phyloP scores from a whole-genome alignment of 495 filamentous ascomycete genomes.

The Tuber borchii region DNA sequence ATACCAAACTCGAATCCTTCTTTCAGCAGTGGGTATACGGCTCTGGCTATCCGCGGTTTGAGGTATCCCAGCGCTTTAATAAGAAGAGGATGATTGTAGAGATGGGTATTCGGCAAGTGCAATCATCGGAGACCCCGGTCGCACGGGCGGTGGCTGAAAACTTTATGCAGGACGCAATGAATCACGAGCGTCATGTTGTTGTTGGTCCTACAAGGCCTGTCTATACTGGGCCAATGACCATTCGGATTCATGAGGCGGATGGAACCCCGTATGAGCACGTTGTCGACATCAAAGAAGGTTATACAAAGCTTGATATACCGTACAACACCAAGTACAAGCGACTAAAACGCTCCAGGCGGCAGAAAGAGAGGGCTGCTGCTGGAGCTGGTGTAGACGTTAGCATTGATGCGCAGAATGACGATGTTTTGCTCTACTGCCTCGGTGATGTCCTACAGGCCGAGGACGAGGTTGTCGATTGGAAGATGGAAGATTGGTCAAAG shows the following conservation, averaged over 20 bases:
- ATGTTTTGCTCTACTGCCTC: slow-evolving; percentile 81
- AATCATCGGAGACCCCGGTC: slow-evolving; percentile 50
- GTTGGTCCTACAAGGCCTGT: slow-evolving; percentile 63
- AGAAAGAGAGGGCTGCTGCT: slow-evolving; percentile 69
- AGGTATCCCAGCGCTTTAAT: slow-evolving; percentile 82
- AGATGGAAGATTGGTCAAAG: slow-evolving; percentile 74
- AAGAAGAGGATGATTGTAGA: slow-evolving; percentile 96
- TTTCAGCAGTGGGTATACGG: slow-evolving; percentile 90
- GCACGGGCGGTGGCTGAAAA: slow-evolving; percentile 45
- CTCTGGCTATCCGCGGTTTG: slow-evolving; percentile 79
- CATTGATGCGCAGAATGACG: slow-evolving; percentile 64
- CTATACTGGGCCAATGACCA: slow-evolving; percentile 94
- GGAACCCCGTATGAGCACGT: slow-evolving; percentile 98
- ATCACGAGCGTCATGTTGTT: slow-evolving; percentile 64
- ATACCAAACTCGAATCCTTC: slow-evolving; percentile 75
- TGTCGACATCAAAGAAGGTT: slow-evolving; percentile 81
- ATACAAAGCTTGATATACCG: slow-evolving; percentile 80
- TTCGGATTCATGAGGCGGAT: slow-evolving; percentile 96
- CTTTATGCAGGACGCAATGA: slow-evolving; percentile 77
- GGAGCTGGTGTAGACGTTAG: slow-evolving; percentile 54
- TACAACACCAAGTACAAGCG: slow-evolving; percentile 99
- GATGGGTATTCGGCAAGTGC: slow-evolving; percentile 79
- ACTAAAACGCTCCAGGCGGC: slow-evolving; percentile 81
- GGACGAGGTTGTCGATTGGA: slow-evolving; percentile 78
- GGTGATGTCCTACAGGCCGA: slow-evolving; percentile 81